Evolutionary conservation across 2,329 filamentous ascomycete genomes (phyloP), one percentile per base, ranked within the genome.

Genomic region (Fusarium chlamydosporum): DNA sequence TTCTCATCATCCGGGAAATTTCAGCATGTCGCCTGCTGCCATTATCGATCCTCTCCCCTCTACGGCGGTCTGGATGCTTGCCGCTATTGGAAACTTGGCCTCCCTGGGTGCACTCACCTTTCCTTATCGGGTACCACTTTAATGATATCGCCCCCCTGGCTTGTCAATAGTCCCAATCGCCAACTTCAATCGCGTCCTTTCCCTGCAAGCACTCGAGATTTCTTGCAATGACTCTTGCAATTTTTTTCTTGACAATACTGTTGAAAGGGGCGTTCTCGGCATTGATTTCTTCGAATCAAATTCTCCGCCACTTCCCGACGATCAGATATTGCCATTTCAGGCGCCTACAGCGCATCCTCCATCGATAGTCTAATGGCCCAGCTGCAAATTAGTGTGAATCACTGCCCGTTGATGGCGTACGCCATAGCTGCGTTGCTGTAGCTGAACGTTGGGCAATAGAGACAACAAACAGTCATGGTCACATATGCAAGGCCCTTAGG

Each of bases 151-250:
- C 65, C 65, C 50, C 56, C 46, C 56, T 65, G 42, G 62, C 38
- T 38, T 53, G 41, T 60, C 42, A 53, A 70, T 70, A 70, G 62
- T 57, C 37, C 66, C 66, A 69, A 68, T 68, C 41, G 48, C 55
- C 31, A 65, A 54, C 65, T 61, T 60, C 48, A 42, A 41, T 54
- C 50, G 54, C 37, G 29, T 46, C 35, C 41, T 31, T 62, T 54
- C 56, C 42, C 50, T 67, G 66, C 53, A 63, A 55, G 52, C 56
- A 57, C 56, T 67, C 56, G 56, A 18, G n/a, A 55, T 46, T 51
- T 23, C 34, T 54, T 66, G 50, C 29, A 47, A 69, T 66, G 50
- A 53, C 54, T 62, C 61, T 59, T 57, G 37, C 46, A 35, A 54
- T 31, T 40, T 48, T 40, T 48, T 61, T 68, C 33, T 68, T 37